Conservation (phyloP, 1,284 basidiomycete genomes). For the Heimioporus retisporus region DNA sequence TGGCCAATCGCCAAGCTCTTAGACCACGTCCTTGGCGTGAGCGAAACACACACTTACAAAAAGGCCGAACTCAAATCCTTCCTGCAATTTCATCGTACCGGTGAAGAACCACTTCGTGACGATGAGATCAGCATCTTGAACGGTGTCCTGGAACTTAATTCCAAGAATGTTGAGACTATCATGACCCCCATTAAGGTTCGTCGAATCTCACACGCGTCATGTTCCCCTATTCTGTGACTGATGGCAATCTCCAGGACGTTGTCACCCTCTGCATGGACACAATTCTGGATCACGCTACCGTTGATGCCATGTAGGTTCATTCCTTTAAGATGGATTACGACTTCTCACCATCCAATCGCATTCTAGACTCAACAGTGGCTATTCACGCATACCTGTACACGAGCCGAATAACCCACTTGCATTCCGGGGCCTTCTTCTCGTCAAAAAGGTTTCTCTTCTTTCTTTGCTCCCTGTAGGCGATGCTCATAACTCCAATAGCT, state of each 20-base stretch:
- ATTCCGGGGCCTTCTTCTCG: slow-evolving; percentile 90
- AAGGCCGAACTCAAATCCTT: slow-evolving; percentile 96
- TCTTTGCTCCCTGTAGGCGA: background rate
- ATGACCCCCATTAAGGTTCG: slow-evolving; percentile 87
- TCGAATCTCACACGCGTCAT: slow-evolving; percentile 16
- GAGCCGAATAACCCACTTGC: slow-evolving; percentile 79
- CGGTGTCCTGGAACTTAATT: slow-evolving; percentile 88
- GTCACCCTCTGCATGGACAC: slow-evolving; percentile 82
- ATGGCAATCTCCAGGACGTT: slow-evolving; percentile 65
- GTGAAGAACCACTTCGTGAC: slow-evolving; percentile 89
- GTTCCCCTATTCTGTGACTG: background rate
- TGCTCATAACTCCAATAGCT: slow-evolving; percentile 53
- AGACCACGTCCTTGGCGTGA: slow-evolving; percentile 80
- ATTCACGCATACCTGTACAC: slow-evolving; percentile 95
- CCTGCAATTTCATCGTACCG: slow-evolving; percentile 90
- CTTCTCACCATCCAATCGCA: slow-evolving; percentile 20
- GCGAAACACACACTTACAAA: slow-evolving; percentile 86
- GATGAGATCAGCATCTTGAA: slow-evolving; percentile 93
- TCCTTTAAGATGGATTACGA: background rate
- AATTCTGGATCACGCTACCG: slow-evolving; percentile 82
- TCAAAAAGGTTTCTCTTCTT: slow-evolving; percentile 73
- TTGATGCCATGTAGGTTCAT: slow-evolving; percentile 74
- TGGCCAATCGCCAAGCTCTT: slow-evolving; percentile 92
- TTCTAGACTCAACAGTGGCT: slow-evolving; percentile 78
- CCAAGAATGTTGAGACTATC: slow-evolving; percentile 85